Evolutionary conservation across 345 rosid species (phyloP).

Genomic region (Sapria himalayana): DNA sequence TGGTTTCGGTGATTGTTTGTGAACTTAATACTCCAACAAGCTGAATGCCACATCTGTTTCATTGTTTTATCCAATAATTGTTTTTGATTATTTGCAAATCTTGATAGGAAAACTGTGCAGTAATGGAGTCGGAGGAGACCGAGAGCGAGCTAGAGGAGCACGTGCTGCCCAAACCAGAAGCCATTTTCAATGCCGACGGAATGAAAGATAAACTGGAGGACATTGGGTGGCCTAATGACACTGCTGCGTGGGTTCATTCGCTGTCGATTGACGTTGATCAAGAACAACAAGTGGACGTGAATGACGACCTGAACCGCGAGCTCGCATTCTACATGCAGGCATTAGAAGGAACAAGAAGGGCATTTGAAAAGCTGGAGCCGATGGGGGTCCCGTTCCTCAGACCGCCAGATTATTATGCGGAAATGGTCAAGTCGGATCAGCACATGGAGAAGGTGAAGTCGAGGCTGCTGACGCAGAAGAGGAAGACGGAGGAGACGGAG

Average conservation of each 20-base stretch:
- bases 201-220: slow-evolving; percentile 61
- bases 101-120: no score
- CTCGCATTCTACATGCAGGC: slow-evolving; percentile 64
- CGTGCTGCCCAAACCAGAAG: slow-evolving; percentile 33
- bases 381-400: slow-evolving; percentile 54
- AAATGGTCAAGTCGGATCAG: slow-evolving; percentile 64
- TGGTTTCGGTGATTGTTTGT: no score
- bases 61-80: no score
- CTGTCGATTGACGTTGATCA: slow-evolving; percentile 40
- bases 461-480: slow-evolving; percentile 50
- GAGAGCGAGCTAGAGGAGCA: slow-evolving; percentile 43
- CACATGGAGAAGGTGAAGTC: slow-evolving; percentile 79
- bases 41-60: no score
- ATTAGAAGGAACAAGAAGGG: slow-evolving; percentile 45
- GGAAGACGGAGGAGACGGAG: slow-evolving; percentile 51
- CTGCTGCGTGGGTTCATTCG: slow-evolving; percentile 46
- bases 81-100: no score
- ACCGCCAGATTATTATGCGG: slow-evolving; percentile 64
- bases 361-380: slow-evolving; percentile 36
- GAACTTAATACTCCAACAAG: no score
- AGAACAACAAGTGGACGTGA: slow-evolving; percentile 63
- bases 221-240: slow-evolving; percentile 60
- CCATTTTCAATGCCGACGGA: slow-evolving; percentile 44
- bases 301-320: slow-evolving; percentile 65
- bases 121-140: slow-evolving; percentile 14